Evolutionary conservation across 108 stramenopile species (phyloP), one percentile per base, ranked within the genome.

Genomic region (Cyclotella sp.): DNA sequence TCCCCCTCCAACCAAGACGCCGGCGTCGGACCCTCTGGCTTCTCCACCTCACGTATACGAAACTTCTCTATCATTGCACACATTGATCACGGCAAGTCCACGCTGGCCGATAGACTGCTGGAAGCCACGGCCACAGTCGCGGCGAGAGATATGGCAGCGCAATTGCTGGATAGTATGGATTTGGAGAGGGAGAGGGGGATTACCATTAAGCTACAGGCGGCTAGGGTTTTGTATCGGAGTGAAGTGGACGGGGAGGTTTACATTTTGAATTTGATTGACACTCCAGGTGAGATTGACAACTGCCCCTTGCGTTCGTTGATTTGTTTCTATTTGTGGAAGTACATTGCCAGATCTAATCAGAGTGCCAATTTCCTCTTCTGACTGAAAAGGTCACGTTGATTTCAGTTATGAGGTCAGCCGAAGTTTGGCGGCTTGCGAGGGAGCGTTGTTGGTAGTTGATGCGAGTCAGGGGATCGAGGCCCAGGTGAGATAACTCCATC

Each of bases 41-140:
- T 55, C 63, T 75, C 73, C 67, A 64, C 88, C 8, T 76, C 86
- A n/a, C 79, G 89, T 22, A 97, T 98, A 54, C 90, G 99, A 46
- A 99, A 99, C 86, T 99, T 99, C 80, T 90, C 85, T 68, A 98
- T 99, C 44, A 98, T 98, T 58, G 99, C 99, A 6, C 98, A 98
- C 82, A 96, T 99, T 42, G 99, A 99, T 64, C 99, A 98, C 83
- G 98, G 94, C 30, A 98, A 98, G 73, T 95, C 93, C 21, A 98
- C 98, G 10, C 79, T 99, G 51, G 97, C 98, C 21, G 99, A 99
- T 87, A 87, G 98, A 47, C 77, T 98, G 30, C 76, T 98, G 46
- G 95, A 98, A 85, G 73, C 87, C n/a, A 95, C 95, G 0, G 62
- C 90, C 68, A 95, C 97, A 13, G 96, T 97, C 10, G 82, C 95